Evolutionary conservation across 2,329 filamentous ascomycete species (phyloP), one percentile per base, ranked within the genome.

Genomic region (Clonostachys byssicola): DNA sequence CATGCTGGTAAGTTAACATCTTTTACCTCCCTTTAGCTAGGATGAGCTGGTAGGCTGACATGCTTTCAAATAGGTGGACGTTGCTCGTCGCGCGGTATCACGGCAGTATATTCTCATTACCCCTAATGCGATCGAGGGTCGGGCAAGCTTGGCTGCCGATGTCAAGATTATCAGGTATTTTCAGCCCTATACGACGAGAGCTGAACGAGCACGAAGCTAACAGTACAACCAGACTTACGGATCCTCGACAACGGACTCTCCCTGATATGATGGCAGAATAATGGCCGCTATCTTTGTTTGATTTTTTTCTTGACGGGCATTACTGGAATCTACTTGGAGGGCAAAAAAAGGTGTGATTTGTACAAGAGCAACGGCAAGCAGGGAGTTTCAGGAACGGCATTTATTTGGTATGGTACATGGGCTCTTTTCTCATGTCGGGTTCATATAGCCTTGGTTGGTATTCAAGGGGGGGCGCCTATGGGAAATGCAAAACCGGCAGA

Each of bases 91-190:
- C 33, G 89, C 89, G 2, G 85, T 94, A n/a, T 90, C 91, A 23
- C 81, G 90, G 51, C 94, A 99, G 63, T 99, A 95, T 60, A 92
- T 99, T 53, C 80, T 99, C 47, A 99, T 99, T 62, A 96, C 92
- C 3, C 94, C 94, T 30, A 95, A 96, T 56, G 86, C 86, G 42
- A 90, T 95, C 60, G 72, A 83, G 65, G 73, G 77, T 55, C 66
- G 78, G 57, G 75, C 74, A 23, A 69, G 72, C 42, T 62, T 81
- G 35, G 79, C 81, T 51, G 75, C 75, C 48, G 89, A 95, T 59
- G 89, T 95, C 51, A 88, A 84, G 60, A 85, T 94, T 52, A 88
- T 89, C 65, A 83, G 86, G 83, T 85, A 68, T 18, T 34, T 42
- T 13, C 36, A 12, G 13, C n/a, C 8, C 36, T 30, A 47, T 47